Evolutionary conservation across 495 filamentous ascomycete genomes (phyloP).

Genomic region (Penicillium longicatenatum): DNA sequence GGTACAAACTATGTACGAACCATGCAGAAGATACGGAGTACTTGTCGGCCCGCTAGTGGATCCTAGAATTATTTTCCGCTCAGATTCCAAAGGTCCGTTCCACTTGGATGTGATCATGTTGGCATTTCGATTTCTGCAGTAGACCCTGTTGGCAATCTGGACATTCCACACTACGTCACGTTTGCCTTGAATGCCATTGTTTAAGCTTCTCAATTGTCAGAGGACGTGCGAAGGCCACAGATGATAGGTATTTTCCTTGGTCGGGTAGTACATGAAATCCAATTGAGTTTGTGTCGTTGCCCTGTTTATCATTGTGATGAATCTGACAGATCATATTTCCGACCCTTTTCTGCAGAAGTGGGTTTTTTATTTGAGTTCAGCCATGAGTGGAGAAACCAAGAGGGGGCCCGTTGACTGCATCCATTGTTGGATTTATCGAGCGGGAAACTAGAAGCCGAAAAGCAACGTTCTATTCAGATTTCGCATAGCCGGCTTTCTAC

Average conservation of each 20-base stretch:
- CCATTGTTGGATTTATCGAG: background rate
- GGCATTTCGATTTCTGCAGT: background rate
- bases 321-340: slow-evolving; percentile 2
- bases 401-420: background rate
- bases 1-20: background rate
- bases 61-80: no score
- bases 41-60: background rate
- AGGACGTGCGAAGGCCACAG: background rate
- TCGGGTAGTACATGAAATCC: background rate
- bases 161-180: background rate
- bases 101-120: background rate
- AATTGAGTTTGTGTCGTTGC: background rate
- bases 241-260: background rate
- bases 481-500: background rate
- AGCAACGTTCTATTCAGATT: background rate
- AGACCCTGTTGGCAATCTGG: background rate
- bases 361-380: slow-evolving; percentile 7
- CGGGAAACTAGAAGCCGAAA: background rate
- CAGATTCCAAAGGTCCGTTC: no score
- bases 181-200: background rate
- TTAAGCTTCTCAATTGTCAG: background rate
- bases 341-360: background rate
- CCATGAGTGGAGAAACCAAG: slow-evolving; percentile 11
- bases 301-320: background rate
- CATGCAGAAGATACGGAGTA: background rate